phyloP scores from a whole-genome alignment of 2,329 filamentous ascomycete species.

The Bipolaris victoriae region DNA sequence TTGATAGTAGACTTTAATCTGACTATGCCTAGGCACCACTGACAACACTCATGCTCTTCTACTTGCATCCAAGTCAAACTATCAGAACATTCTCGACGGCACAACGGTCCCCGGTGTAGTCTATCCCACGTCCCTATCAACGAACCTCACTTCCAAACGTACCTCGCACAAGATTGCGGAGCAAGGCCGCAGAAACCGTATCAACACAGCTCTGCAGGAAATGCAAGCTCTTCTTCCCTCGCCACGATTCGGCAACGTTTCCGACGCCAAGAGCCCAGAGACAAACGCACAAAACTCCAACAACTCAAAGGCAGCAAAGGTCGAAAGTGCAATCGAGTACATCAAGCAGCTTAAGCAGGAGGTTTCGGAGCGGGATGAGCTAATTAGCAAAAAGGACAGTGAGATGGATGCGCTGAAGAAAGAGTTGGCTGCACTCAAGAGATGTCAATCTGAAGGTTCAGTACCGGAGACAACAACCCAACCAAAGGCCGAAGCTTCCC shows the following conservation, averaged over 20 bases:
- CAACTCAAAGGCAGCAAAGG: slow-evolving; percentile 88
- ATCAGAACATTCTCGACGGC: slow-evolving; percentile 95
- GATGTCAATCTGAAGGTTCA: slow-evolving; percentile 23
- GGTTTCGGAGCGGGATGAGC: slow-evolving; percentile 66
- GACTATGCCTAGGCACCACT: slow-evolving; percentile 51
- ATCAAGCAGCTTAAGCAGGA: slow-evolving; percentile 85
- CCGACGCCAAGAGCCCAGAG: slow-evolving; percentile 47
- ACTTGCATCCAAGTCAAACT: slow-evolving; percentile 93
- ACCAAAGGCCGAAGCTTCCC: slow-evolving; percentile 23
- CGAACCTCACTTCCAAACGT: slow-evolving; percentile 92
- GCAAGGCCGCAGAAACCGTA: slow-evolving; percentile 91
- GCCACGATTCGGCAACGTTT: slow-evolving; percentile 44
- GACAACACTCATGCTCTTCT: slow-evolving; percentile 72
- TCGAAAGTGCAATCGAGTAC: slow-evolving; percentile 96
- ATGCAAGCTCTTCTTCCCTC: slow-evolving; percentile 85
- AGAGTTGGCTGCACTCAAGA: slow-evolving; percentile 55
- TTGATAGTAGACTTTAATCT: slow-evolving; percentile 11
- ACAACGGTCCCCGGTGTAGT: slow-evolving; percentile 87
- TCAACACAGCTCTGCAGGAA: slow-evolving; percentile 90
- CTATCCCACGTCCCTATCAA: slow-evolving; percentile 89
- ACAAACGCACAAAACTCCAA: slow-evolving; percentile 45
- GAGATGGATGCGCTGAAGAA: slow-evolving; percentile 59
- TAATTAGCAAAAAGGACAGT: slow-evolving; percentile 69
- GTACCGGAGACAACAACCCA: slow-evolving; percentile 13
- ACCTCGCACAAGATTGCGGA: slow-evolving; percentile 98